A percentile compares a stretch with the other conserved stretches of the same genome.
Evolutionary conservation across 345 rosid species (phyloP).

Genomic region (Passiflora organensis): DNA sequence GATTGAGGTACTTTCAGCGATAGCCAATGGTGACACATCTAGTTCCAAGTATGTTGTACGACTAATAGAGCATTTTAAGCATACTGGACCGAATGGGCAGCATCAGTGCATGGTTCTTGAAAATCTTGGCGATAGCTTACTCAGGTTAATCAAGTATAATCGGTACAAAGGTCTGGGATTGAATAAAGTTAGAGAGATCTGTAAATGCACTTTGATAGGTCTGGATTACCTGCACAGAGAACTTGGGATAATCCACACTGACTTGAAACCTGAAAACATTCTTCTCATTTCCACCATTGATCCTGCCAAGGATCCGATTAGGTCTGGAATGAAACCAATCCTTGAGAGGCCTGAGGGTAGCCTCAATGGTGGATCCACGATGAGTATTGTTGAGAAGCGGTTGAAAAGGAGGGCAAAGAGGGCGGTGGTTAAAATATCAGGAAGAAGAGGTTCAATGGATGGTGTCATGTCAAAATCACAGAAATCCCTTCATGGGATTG

Average conservation of each 20-base stretch:
- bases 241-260: slow-evolving; percentile 79
- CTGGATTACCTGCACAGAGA: slow-evolving; percentile 89
- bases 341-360: slow-evolving; percentile 82
- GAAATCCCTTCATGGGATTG: slow-evolving; percentile 72
- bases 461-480: slow-evolving; percentile 38
- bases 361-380: slow-evolving; percentile 55
- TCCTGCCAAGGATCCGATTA: slow-evolving; percentile 79
- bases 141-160: slow-evolving; percentile 73
- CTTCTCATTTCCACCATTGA: slow-evolving; percentile 85
- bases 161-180: slow-evolving; percentile 70
- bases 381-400: slow-evolving; percentile 83
- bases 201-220: slow-evolving; percentile 75
- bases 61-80: slow-evolving; percentile 86
- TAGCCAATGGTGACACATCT: slow-evolving; percentile 59
- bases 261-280: slow-evolving; percentile 92
- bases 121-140: slow-evolving; percentile 91
- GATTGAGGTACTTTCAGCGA: slow-evolving; percentile 69
- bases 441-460: slow-evolving; percentile 63
- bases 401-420: slow-evolving; percentile 85
- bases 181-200: slow-evolving; percentile 77
- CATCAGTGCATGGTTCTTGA: slow-evolving; percentile 97
- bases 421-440: slow-evolving; percentile 83
- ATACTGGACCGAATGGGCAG: slow-evolving; percentile 90
- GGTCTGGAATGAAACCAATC: slow-evolving; percentile 63
- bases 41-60: slow-evolving; percentile 66